Base-by-base conservation (phyloP, 768 basidiomycete species). In the Zangia roseola region DNA sequence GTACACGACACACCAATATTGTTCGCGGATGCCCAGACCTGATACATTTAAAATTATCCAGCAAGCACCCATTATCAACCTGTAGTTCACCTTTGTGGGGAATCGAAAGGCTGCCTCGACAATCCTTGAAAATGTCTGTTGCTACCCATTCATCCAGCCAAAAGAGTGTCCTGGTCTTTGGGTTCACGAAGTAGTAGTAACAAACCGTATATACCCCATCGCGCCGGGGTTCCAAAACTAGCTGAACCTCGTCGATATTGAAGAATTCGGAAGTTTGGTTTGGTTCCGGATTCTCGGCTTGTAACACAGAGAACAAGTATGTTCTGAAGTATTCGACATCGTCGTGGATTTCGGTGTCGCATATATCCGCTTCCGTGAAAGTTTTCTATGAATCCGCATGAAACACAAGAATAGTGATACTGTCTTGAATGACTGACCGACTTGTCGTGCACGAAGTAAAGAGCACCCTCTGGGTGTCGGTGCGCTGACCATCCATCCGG, bases 401-500 rank as follows among this genome's bases (percentile, higher is more conserved):
- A 46, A 28, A 36, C 33, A 34, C 7, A 25, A 35, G 28, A 6
- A 36, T 14, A 36, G 20, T 7, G 17, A 35, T 26, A 12, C 28
- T 28, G 28, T 10, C 12, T 10, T 10, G 6, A 28, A 28, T 10
- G 34, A 56, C 71, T 10, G 40, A 82, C 83, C 66, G 73, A 74
- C 5, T 67, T 53, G 40, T 49, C n/a, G 47, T 82, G 70, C 54
- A 73, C 74, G 48, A 79, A 86, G 57, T 84, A 86, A 14, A 77
- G 71, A 16, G 71, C 75, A 6, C 84, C 84, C 62, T 86, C 84
- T 1, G 84, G 82, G 55, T 86, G 84, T 2, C 69, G 63, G 26
- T 68, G 65, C 1, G 73, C 60, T 6, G 30, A 59, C 84, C 84
- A 86, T 0, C 71, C 76, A 2, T 17, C 7, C 0, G 68, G 69